phyloP scores from a whole-genome alignment of 108 stramenopile genomes.

The Aurantiochytrium sp. region DNA sequence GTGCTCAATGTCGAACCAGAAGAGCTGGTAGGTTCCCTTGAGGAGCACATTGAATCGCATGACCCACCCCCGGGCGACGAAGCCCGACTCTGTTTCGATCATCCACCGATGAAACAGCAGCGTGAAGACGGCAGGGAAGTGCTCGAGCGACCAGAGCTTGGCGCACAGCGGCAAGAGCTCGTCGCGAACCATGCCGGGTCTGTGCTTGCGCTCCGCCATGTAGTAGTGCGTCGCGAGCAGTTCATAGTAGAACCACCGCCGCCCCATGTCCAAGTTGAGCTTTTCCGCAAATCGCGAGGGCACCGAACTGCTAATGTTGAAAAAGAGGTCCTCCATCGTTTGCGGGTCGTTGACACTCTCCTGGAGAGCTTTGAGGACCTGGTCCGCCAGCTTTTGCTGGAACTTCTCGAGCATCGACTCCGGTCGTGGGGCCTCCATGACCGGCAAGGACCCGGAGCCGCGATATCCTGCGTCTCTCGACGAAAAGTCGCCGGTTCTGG shows the following conservation, averaged over 20 bases:
- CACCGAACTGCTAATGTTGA: background rate
- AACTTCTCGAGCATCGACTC: background rate
- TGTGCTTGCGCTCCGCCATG: background rate
- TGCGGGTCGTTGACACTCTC: background rate
- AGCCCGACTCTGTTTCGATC: background rate
- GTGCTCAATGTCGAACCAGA: constrained; percentile 25
- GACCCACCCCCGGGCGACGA: background rate
- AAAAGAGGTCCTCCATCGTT: background rate
- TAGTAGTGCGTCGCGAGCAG: constrained; percentile 28
- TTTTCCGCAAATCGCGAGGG: background rate
- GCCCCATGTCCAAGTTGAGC: constrained; percentile 2
- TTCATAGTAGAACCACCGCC: constrained; percentile 19
- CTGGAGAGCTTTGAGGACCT: background rate
- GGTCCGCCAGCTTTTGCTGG: background rate
- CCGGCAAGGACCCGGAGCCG: background rate
- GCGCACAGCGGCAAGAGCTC: constrained; percentile 14
- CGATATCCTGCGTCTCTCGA: background rate
- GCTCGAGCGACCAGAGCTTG: constrained; percentile 22
- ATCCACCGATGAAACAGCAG: constrained; percentile 17
- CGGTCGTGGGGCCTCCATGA: background rate
- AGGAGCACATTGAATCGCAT: constrained; percentile 17
- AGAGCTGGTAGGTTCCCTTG: background rate
- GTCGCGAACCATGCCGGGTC: background rate
- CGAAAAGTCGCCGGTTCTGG: no score
- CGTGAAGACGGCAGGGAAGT: background rate